Conservation (phyloP, 2,329 filamentous ascomycete species). For the Shiraia sp. region DNA sequence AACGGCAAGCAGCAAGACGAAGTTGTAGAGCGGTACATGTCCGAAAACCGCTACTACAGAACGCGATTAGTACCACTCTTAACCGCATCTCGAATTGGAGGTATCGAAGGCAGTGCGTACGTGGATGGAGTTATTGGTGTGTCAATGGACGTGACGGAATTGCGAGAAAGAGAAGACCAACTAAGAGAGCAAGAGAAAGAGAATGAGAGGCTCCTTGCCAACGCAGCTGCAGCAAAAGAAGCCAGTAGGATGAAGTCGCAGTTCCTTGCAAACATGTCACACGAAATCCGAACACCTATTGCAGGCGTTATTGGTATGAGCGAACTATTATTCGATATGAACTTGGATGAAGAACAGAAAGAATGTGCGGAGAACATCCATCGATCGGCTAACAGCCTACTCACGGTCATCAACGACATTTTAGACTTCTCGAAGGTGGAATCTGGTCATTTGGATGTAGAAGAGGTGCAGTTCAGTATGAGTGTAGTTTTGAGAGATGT, state of each 20-base stretch:
- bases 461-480: slow-evolving; percentile 79
- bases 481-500: slow-evolving; percentile 76
- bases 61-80: slow-evolving; percentile 71
- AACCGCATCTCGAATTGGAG: slow-evolving; percentile 58
- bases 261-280: slow-evolving; percentile 81
- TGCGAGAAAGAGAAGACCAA: slow-evolving; percentile 67
- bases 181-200: slow-evolving; percentile 68
- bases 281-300: slow-evolving; percentile 78
- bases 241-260: slow-evolving; percentile 79
- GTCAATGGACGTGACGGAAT: slow-evolving; percentile 78
- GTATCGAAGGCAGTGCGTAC: slow-evolving; percentile 55
- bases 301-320: slow-evolving; percentile 81
- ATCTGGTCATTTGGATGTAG: slow-evolving; percentile 74
- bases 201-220: slow-evolving; percentile 71
- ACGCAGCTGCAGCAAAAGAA: slow-evolving; percentile 78
- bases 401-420: slow-evolving; percentile 89
- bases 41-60: slow-evolving; percentile 68
- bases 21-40: slow-evolving; percentile 64
- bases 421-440: slow-evolving; percentile 88
- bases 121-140: slow-evolving; percentile 76
- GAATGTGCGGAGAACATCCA: slow-evolving; percentile 80
- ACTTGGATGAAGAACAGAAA: slow-evolving; percentile 69
- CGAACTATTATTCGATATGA: slow-evolving; percentile 71
- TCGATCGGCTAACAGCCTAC: slow-evolving; percentile 75
- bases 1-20: slow-evolving; percentile 64